These are phyloP conservation scores for Thalassiosira hispida DNA, from an alignment of 352 stramenopile species.

Conservation along the genomic window DNA sequence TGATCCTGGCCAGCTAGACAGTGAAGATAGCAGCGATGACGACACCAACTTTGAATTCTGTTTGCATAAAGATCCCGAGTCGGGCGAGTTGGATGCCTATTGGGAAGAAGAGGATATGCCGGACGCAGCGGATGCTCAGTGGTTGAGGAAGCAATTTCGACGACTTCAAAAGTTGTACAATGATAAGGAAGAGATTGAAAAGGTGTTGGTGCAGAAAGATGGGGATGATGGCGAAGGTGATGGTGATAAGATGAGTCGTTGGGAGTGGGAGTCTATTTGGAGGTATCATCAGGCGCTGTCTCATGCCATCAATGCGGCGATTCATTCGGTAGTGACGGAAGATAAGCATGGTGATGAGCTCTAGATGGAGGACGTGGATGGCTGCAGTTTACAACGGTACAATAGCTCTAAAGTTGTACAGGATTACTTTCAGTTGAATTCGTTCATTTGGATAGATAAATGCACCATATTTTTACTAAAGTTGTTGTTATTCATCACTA, in stretches of 20 bases:
- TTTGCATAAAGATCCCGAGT: slow-evolving; percentile 15
- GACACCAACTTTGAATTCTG: slow-evolving; percentile 37
- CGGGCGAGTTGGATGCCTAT: slow-evolving; percentile 24
- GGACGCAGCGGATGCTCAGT: slow-evolving; percentile 34
- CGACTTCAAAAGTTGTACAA: slow-evolving; percentile 26
- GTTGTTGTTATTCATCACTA: too few species aligned
- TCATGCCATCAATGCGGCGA: slow-evolving; percentile 29
- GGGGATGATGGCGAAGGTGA: background rate
- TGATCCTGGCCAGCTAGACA: slow-evolving; percentile 3
- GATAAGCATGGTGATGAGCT: slow-evolving; percentile 18
- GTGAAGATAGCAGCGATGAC: slow-evolving; percentile 28
- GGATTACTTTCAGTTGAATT: too few species aligned
- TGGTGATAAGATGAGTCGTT: slow-evolving; percentile 39
- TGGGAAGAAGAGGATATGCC: slow-evolving; percentile 31
- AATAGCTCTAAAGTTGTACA: too few species aligned
- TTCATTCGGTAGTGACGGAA: slow-evolving; percentile 12
- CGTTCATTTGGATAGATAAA: too few species aligned
- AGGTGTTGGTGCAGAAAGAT: slow-evolving; percentile 26
- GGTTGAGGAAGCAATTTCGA: slow-evolving; percentile 31
- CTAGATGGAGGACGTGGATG: background rate
- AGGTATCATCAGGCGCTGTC: slow-evolving; percentile 44
- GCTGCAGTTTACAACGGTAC: background rate
- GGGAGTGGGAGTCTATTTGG: slow-evolving; percentile 54
- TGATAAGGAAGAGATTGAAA: slow-evolving; percentile 32
- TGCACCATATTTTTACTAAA: too few species aligned